Evolutionary conservation across 1,284 basidiomycete species (phyloP), one percentile per base, ranked within the genome.

Genomic region (Heliocybe sulcata): DNA sequence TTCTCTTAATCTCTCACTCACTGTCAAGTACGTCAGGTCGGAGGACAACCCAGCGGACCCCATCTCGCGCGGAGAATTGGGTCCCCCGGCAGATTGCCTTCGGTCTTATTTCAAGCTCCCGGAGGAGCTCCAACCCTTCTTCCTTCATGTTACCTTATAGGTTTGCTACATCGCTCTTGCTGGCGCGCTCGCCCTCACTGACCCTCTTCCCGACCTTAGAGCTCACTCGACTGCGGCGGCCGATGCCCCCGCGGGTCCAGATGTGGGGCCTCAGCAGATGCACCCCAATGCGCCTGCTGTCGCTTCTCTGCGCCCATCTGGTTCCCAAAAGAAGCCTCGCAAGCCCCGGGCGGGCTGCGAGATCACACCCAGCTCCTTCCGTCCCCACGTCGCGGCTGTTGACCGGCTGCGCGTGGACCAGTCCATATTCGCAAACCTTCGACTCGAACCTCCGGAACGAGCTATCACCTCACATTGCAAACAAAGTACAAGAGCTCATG

Each of bases 371-470:
- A 56, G 52, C 48, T 23, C 27, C 12, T 55, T 45, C 23, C 54
- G 54, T 27, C 56, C 54, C 11, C 35, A 55, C 20, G 56, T 57
- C 31, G 35, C 58, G 8, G 58, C 58, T 16, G 35, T 29, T 35
- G 33, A 27, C 2, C 58, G 53, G 16, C 23, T 57, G 6, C 51
- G 1, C 52, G 1, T 59, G 58, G 58, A 57, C 53, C 2, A 38
- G 56, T 19, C 56, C 11, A 38, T 38, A n/a, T 11, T 38, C 42
- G 6, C 19, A 20, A 16, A 23, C n/a, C 9, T 4, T 19, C 42
- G 6, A 45, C 9, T 20, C 16, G 4, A 16, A 45, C 42, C 19
- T 6, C 4, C 9, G 42, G 6, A 4, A 6, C 4, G 4, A 16
- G 16, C 19, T 6, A 20, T 45, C 19, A 45, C 42, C 9, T 45